Base-by-base conservation (phyloP, 176 grass and related monocot genomes). In the Raddia guianensis region DNA sequence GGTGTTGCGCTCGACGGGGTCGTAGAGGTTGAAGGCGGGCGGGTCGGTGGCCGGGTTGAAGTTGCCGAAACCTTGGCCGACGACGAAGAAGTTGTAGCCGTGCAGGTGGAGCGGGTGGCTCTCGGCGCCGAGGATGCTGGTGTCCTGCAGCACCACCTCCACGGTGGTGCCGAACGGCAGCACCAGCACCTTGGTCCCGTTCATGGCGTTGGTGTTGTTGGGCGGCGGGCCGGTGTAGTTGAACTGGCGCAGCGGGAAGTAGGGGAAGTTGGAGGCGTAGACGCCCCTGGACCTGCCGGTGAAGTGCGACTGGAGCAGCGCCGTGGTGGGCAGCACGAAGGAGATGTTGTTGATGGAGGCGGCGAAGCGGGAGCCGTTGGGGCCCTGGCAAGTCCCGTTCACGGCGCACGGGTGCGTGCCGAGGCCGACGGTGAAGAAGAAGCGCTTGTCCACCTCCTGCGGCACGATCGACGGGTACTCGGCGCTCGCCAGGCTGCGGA, bases 81-180 rank as follows among this genome's bases (percentile, higher is more conserved):
- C 83, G 6, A 91, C 93, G 81, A 14, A 93, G 90, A 93, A 97
- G 68, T 97, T 89, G 83, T 75, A 93, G 10, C 93, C 93, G 75
- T 97, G 90, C 3, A 97, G 83, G 84, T 97, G 93, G 52, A 97
- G 83, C 8, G 93, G 93, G 80, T 97, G 93, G 85, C 93, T 97
- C 87, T 97, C 93, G 5, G 83, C 86, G 9, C 90, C 90, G 19
- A 84, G 70, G 64, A 97, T 91, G 74, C 86, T 91, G 9, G 93
- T 97, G 82, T 79, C 93, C 86, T 97, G 93, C 88, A 97, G 45
- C 82, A 97, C 93, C 7, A 97, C 59, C 85, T 97, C 93, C 5
- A 97, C 90, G 44, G 0, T 61, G 43, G 88, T 52, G 49, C 85
- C 85, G 81, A 91, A 97, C 19, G 69, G 72, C 56, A 93, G 76